Evolutionary conservation across 805 yeast genomes (phyloP).

Genomic region (Lipomyces anomalus): DNA sequence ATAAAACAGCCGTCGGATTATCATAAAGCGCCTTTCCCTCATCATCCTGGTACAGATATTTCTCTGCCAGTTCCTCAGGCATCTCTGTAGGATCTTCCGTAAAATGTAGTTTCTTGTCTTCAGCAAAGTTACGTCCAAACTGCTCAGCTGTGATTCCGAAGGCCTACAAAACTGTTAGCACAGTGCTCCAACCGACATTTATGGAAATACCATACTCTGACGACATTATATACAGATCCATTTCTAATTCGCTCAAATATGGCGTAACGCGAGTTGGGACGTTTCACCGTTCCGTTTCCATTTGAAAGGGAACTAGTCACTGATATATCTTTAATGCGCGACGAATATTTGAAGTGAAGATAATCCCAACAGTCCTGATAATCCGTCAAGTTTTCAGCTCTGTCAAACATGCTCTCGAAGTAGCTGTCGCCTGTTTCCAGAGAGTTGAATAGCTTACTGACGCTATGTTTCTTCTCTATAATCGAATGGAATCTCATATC

Average conservation of each 20-base stretch:
- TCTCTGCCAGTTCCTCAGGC: constrained; percentile 57
- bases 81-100: constrained; percentile 59
- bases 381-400: constrained; percentile 63
- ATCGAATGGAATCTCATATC: constrained; percentile 87
- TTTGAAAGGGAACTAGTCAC: constrained; percentile 21
- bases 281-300: constrained; percentile 26
- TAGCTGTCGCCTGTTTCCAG: constrained; percentile 55
- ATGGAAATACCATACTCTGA: no score
- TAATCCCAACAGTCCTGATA: constrained; percentile 84
- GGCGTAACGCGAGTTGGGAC: constrained; percentile 38
- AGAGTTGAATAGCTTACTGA: constrained; percentile 50
- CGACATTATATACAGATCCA: constrained; percentile 15
- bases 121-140: constrained; percentile 73
- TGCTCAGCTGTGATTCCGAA: constrained; percentile 75
- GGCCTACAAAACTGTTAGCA: constrained; percentile 55
- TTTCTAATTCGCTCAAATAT: constrained; percentile 32
- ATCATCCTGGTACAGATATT: constrained; percentile 21
- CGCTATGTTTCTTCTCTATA: constrained; percentile 62
- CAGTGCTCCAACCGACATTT: no score
- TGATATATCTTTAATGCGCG: constrained; percentile 47
- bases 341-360: constrained; percentile 65
- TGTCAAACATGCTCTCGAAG: constrained; percentile 49
- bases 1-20: constrained; percentile 47
- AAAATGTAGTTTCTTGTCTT: constrained; percentile 61
- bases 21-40: constrained; percentile 23